phyloP scores from a whole-genome alignment of 495 filamentous ascomycete species.

The Chlorociboria aeruginascens region DNA sequence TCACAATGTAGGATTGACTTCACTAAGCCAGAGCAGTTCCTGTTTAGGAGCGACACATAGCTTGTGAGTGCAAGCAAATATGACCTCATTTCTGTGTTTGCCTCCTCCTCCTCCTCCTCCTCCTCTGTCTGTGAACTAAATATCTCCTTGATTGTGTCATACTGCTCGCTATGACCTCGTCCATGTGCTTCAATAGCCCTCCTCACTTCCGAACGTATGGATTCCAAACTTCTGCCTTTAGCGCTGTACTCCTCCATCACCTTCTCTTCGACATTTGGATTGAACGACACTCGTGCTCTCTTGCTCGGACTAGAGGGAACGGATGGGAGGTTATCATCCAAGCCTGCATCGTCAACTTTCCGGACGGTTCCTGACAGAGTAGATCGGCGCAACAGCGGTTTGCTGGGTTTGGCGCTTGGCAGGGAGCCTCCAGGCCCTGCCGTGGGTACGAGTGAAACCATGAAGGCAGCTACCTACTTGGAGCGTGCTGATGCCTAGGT shows the following conservation, averaged over 20 bases:
- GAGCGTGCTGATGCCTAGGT: background rate
- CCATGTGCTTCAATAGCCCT: constrained; percentile 58
- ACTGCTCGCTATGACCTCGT: constrained; percentile 55
- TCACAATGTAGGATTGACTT: constrained; percentile 57
- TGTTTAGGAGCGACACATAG: constrained; percentile 56
- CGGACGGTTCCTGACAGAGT: constrained; percentile 15
- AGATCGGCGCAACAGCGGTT: constrained; percentile 16
- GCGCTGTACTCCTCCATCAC: constrained; percentile 36
- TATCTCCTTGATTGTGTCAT: constrained; percentile 60
- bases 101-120: constrained; percentile 28
- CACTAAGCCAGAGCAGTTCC: constrained; percentile 63
- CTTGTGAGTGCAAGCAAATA: constrained; percentile 72
- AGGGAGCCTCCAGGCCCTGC: background rate
- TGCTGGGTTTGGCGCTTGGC: constrained; percentile 9
- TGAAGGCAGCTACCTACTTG: background rate
- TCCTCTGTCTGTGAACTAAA: constrained; percentile 39
- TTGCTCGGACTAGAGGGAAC: constrained; percentile 46
- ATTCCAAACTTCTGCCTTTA: constrained; percentile 24
- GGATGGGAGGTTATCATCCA: constrained; percentile 29
- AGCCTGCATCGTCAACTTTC: constrained; percentile 26
- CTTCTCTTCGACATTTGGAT: constrained; percentile 53
- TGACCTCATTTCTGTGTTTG: constrained; percentile 45
- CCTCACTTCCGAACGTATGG: constrained; percentile 58
- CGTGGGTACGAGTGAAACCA: constrained; percentile 16
- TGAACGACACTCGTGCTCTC: constrained; percentile 55